Conservation (phyloP, 2,329 filamentous ascomycete genomes). For the Alternaria postmessia region DNA sequence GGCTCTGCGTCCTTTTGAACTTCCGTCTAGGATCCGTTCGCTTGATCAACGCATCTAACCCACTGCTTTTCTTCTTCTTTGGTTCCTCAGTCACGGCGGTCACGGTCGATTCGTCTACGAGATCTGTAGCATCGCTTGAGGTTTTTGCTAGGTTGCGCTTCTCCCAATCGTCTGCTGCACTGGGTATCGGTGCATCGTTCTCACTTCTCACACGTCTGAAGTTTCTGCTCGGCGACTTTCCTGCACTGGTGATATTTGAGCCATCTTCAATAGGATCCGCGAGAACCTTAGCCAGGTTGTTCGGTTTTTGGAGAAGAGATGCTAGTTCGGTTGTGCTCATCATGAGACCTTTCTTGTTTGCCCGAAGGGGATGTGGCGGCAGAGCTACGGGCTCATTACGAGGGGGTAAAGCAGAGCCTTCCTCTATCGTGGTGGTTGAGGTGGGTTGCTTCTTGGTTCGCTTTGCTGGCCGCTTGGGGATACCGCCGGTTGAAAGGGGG, state of each 20-base stretch:
- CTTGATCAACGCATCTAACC: slow-evolving; percentile 39
- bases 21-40: slow-evolving; percentile 43
- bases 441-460: slow-evolving; percentile 8
- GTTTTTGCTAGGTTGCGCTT: slow-evolving; percentile 32
- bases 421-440: background rate
- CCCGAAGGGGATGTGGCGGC: slow-evolving; percentile 29
- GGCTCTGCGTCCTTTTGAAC: slow-evolving; percentile 39
- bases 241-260: background rate
- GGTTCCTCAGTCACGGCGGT: background rate
- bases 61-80: slow-evolving; percentile 24
- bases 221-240: slow-evolving; percentile 23
- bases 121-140: background rate
- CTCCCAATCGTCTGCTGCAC: slow-evolving; percentile 41
- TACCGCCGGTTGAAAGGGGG: slow-evolving; percentile 38
- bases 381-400: slow-evolving; percentile 22
- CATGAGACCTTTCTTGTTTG: slow-evolving; percentile 28
- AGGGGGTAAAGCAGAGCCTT: background rate
- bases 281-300: slow-evolving; percentile 21
- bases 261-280: slow-evolving; percentile 39
- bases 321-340: slow-evolving; percentile 44
- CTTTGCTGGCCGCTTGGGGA: slow-evolving; percentile 30
- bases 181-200: slow-evolving; percentile 46
- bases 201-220: slow-evolving; percentile 42
- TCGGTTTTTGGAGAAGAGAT: slow-evolving; percentile 31
- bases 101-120: slow-evolving; percentile 4